Evolutionary conservation across 176 grass and related monocot genomes (phyloP), one percentile per base, ranked within the genome.

Genomic region (Oryza longistaminata): DNA sequence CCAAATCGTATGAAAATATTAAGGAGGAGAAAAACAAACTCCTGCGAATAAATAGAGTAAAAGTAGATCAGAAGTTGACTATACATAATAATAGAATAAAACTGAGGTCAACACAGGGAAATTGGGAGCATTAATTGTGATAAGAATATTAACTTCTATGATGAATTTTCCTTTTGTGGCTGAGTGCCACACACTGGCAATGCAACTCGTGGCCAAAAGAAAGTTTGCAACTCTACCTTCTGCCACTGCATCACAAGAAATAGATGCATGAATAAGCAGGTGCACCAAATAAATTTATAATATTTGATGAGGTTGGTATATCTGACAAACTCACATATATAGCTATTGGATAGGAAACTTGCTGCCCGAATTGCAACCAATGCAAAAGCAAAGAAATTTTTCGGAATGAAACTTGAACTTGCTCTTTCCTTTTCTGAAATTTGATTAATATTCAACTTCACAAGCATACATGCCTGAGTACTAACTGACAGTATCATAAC

Each of bases 331-430:
- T 93, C 86, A 98, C 96, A 93, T 92, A 98, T 98, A 82, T 93
- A 98, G 89, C 96, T 98, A 83, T 98, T 98, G 27, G 96, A 98
- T 81, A 98, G 86, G 80, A 98, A 98, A 86, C 91, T 98, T 64
- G 79, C 91, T 78, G 96, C 96, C 76, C 96, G 91, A 52, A 98
- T 88, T 64, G 60, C 61, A 7, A 95, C 83, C 81, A 95, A 75
- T 76, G 86, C 24, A 85, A 95, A 90, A 85, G 91, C 87, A 82
- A 90, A 81, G 61, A 37, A 86, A 88, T 82, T 40, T 76, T 65
- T 75, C n/a, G 66, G 45, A 91, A 62, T 49, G 81, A 58, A 14
- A n/a, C 84, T 84, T 89, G 73, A 82, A 68, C 29, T 69, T 16
- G 11, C 26, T 31, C 11, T 71, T 45, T 85, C 73, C 37, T 78